Base-by-base conservation (phyloP, 352 stramenopile genomes). In the Blastocystis sp. region DNA sequence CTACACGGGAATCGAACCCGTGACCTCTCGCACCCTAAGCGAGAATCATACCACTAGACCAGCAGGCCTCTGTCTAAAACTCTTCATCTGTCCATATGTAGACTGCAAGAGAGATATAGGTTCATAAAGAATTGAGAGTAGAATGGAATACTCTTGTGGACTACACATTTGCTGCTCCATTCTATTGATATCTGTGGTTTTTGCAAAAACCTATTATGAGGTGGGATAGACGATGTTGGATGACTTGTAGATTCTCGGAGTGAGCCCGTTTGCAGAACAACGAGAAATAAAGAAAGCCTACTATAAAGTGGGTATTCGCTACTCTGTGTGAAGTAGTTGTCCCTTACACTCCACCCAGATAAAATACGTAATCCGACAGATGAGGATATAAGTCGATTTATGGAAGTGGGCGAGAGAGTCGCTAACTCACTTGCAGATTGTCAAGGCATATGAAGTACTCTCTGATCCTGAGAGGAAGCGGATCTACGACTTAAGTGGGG, bases 1-100 rank as follows among this genome's bases (percentile, higher is more conserved):
- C 73, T 85, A 85, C 73, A 85, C 73, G 73, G 73, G 73, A 85
- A 85, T 85, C 73, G 73, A 85, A 85, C 73, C 73, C 73, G 73
- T 85, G 73, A 85, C 73, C 73, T 85, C 73, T 85, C 73, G 73
- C 73, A 85, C 73, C 73, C 73, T 85, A 85, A 85, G 73, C 73
- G 73, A 85, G 73, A 85, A 85, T 85, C 73, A 85, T 85, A 85
- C 73, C 73, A 85, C 73, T 85, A 85, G 73, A 85, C 73, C 73
- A 85, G 73, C 73, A 85, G 73, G 73, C 73, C 73, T 69, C 53
- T 4, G 2, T 1, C 20, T 16, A 24, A 68, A 20, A 50, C 8
- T 39, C 11, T 30, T 45, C 34, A 63, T n/a, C 50, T 47, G 53
- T 11, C 30, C 41, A 41, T 75, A n/a, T 75, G 64, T 1, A 24